Evolutionary conservation across 1,284 basidiomycete species (phyloP), one percentile per base, ranked within the genome.

Genomic region (Xerocomus minutiporus): DNA sequence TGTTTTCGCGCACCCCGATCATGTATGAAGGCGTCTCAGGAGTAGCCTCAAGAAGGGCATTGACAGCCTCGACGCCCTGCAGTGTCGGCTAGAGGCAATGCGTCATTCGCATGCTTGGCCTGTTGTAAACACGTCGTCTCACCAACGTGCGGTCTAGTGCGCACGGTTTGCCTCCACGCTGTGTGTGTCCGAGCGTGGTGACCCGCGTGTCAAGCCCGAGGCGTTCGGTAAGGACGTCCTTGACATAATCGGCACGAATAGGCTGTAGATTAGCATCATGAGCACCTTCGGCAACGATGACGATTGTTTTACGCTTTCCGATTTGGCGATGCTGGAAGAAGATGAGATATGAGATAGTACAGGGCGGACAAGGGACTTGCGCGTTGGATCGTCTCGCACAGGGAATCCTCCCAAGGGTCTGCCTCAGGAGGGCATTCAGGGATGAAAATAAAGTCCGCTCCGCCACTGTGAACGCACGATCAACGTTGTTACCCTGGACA

Each of bases 151-250:
- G 86, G 70, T 99, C 96, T 61, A 83, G 85, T 1, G 96, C 95
- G 61, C 92, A 95, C 0, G 96, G 96, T 57, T 84, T 80, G 5
- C 96, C 96, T 52, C 96, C 96, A 58, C 96, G 84, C 70, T 99
- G 96, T 0, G 92, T 97, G 74, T 99, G 97, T 26, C 97, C 96
- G 26, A 99, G 82, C 0, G 93, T 97, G n/a, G 97, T 99, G 8
- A 99, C 96, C 53, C 97, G 80, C 0, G 96, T 96, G 71, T 99
- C 96, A 40, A 99, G 82, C 0, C 91, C 90, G 29, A 99, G 82
- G 11, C 90, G 81, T 34, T 97, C 84, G 1, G 87, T 78, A 8
- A 99, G 82, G 31, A 98, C 84, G 31, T 92, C 79, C 73, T 94
- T 97, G 71, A 99, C 86, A 64, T 93, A 84, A 40, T 93, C 91